Evolutionary conservation across 1,139 yeast species (phyloP).

Genomic region (Saccharomyces hybrid): DNA sequence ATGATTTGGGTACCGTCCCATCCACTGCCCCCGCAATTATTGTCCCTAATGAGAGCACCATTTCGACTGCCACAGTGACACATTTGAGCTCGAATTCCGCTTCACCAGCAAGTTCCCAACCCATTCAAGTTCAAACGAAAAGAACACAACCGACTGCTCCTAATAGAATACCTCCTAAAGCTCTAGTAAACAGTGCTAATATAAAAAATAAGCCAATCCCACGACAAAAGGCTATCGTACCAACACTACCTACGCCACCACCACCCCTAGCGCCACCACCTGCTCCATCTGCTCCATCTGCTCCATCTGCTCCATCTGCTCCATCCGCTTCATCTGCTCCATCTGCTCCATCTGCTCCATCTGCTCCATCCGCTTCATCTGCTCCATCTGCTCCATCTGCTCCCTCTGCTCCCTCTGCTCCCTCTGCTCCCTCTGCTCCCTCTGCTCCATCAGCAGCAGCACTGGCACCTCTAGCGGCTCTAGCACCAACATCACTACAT

Average conservation of each 20-base stretch:
- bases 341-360: too few species aligned
- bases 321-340: too few species aligned
- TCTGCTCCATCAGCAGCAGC: too few species aligned
- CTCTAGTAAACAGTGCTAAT: neutral
- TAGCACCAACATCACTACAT: too few species aligned
- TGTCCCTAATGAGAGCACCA: neutral
- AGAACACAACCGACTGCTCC: neutral
- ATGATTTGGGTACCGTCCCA: neutral
- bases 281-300: too few species aligned
- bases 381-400: too few species aligned
- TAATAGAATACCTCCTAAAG: neutral
- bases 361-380: too few species aligned
- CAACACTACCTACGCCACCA: neutral
- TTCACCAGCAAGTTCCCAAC: neutral
- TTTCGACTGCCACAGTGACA: neutral
- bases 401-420: too few species aligned
- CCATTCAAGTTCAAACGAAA: neutral
- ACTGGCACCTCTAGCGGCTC: too few species aligned
- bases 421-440: too few species aligned
- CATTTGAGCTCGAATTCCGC: neutral
- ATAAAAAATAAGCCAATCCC: neutral
- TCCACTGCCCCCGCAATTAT: neutral
- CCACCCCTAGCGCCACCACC: neutral
- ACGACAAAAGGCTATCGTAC: neutral
- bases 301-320: too few species aligned